These are phyloP conservation scores for Capronia epimyces DNA, from an alignment of 2,329 filamentous ascomycete genomes.

Conservation along the genomic window DNA sequence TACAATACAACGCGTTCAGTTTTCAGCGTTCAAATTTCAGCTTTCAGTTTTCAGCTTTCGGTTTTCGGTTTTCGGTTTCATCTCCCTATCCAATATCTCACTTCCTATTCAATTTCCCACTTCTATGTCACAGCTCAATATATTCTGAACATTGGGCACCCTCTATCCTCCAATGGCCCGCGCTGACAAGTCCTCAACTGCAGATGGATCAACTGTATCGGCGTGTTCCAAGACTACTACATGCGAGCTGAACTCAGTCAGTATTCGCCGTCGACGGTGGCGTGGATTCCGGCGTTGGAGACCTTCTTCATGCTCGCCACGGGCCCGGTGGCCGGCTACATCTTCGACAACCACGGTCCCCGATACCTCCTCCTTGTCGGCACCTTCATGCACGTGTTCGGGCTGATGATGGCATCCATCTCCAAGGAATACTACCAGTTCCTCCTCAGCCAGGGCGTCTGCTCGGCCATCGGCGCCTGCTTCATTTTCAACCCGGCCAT, in stretches of 20 bases:
- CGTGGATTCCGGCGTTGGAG: slow-evolving; percentile 58
- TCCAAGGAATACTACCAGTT: slow-evolving; percentile 54
- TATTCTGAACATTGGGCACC: no score
- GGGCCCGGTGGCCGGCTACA: slow-evolving; percentile 58
- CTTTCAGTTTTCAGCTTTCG: no score
- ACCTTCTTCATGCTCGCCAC: slow-evolving; percentile 34
- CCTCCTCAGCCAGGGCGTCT: slow-evolving; percentile 52
- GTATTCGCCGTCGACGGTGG: slow-evolving; percentile 52
- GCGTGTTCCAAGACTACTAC: slow-evolving; percentile 57
- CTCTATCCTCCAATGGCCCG: no score
- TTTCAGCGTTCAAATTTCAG: no score
- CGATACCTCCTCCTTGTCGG: slow-evolving; percentile 49
- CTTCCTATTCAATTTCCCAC: no score
- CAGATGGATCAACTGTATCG: slow-evolving; percentile 37
- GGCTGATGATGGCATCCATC: slow-evolving; percentile 55
- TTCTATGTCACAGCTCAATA: no score
- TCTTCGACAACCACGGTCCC: slow-evolving; percentile 61
- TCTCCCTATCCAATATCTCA: no score
- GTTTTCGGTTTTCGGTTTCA: no score
- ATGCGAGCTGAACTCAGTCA: slow-evolving; percentile 44
- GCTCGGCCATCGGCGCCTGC: slow-evolving; percentile 48
- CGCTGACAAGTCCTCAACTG: background rate
- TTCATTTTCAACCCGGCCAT: slow-evolving; percentile 46
- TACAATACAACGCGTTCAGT: slow-evolving; percentile 28
- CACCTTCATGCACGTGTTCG: slow-evolving; percentile 52